These are phyloP conservation scores for Phytophthora ohioensis DNA, from an alignment of 352 stramenopile species.

Conservation along the genomic window DNA sequence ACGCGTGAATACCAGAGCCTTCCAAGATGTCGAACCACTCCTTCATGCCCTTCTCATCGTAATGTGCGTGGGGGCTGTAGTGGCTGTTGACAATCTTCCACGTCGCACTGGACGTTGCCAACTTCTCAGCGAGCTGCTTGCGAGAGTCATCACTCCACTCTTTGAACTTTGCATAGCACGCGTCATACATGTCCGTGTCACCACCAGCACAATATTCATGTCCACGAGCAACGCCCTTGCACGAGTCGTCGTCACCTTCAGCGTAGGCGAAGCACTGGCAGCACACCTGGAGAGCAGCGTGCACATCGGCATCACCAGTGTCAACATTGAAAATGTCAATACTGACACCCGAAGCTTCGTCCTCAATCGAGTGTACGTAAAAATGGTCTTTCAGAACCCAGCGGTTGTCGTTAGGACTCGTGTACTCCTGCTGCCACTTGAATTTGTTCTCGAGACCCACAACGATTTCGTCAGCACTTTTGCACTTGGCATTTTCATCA, in stretches of 20 bases:
- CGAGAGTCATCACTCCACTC: slow-evolving; percentile 55
- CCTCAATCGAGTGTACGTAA: slow-evolving; percentile 57
- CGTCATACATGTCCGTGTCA: slow-evolving; percentile 52
- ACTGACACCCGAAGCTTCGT: slow-evolving; percentile 43
- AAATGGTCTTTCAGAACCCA: slow-evolving; percentile 64
- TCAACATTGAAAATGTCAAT: slow-evolving; percentile 73
- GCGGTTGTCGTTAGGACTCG: slow-evolving; percentile 58
- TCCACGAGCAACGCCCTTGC: slow-evolving; percentile 48
- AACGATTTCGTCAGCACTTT: slow-evolving; percentile 32
- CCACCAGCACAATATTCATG: slow-evolving; percentile 50
- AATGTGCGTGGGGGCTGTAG: slow-evolving; percentile 61
- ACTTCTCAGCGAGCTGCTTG: slow-evolving; percentile 44
- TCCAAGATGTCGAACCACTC: slow-evolving; percentile 56
- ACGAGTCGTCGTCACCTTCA: slow-evolving; percentile 40
- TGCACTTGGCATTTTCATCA: slow-evolving; percentile 41
- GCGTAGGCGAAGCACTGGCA: slow-evolving; percentile 68
- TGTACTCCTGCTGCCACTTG: slow-evolving; percentile 55
- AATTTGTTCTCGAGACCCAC: slow-evolving; percentile 50
- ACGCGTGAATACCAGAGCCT: slow-evolving; percentile 44
- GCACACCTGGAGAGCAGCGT: slow-evolving; percentile 57
- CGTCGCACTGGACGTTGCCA: slow-evolving; percentile 54
- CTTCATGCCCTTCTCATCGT: slow-evolving; percentile 36
- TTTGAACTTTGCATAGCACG: slow-evolving; percentile 50
- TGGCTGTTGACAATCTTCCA: slow-evolving; percentile 50
- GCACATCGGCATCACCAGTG: slow-evolving; percentile 54